Evolutionary conservation across 164 flowering plant species (phyloP).

Genomic region (Liquidambar formosana): DNA sequence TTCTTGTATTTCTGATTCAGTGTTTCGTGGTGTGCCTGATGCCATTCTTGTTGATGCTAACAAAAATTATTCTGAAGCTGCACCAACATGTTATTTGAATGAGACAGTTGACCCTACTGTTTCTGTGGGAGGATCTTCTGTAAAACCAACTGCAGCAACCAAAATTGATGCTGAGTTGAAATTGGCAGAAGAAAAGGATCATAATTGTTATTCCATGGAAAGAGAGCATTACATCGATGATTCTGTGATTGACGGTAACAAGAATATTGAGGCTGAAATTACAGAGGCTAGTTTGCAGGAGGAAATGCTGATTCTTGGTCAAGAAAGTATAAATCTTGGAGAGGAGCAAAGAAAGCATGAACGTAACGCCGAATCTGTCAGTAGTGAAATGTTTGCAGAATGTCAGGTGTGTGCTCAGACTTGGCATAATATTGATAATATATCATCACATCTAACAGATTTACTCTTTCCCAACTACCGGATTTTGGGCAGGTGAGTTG

Average conservation of each 20-base stretch:
- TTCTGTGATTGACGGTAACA: conserved; percentile 16
- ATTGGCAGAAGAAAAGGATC: conserved; percentile 17
- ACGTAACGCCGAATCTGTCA: conserved; percentile 92
- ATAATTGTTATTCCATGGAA: conserved; percentile 14
- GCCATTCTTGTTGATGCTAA: conserved; percentile 21
- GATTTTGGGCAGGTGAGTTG: too few species aligned
- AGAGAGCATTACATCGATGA: conserved; percentile 14
- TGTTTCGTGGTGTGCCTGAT: conserved; percentile 13
- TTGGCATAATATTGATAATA: too few species aligned
- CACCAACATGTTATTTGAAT: conserved; percentile 6
- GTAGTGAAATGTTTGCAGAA: conserved; percentile 91
- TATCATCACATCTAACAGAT: background rate
- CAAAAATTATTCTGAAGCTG: conserved; percentile 16
- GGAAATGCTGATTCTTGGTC: conserved; percentile 51
- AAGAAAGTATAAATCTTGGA: conserved; percentile 58
- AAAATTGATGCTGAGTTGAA: conserved; percentile 17
- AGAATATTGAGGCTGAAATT: conserved; percentile 25
- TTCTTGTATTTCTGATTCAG: conserved; percentile 23
- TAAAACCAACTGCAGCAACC: conserved; percentile 7
- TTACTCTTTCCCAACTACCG: too few species aligned
- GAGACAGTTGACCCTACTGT: conserved; percentile 15
- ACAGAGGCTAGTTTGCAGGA: conserved; percentile 57
- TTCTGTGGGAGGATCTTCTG: conserved; percentile 13
- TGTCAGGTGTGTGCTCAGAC: conserved; percentile 69
- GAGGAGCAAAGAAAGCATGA: conserved; percentile 85